Conservation (phyloP, 2,329 filamentous ascomycete species). For the Cordyceps cicadae region DNA sequence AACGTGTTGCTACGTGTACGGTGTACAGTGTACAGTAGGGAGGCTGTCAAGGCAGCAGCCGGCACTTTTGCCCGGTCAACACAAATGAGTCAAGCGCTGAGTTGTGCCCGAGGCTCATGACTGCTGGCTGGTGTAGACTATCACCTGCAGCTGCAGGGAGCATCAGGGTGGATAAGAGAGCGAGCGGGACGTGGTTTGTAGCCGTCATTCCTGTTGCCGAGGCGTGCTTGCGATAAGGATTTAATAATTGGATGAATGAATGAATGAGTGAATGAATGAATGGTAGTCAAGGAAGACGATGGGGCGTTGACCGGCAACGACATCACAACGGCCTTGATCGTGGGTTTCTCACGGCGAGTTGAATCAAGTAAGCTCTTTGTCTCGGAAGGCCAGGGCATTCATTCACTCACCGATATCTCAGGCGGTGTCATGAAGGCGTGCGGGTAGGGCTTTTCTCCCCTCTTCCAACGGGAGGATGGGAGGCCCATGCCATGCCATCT, state of each 20-base stretch:
- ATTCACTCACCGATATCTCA: background rate
- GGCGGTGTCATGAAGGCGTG: background rate
- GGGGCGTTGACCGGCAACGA: background rate
- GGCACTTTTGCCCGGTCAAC: background rate
- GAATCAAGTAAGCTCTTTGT: background rate
- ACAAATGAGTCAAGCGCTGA: background rate
- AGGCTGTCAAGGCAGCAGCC: background rate
- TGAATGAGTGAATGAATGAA: no score
- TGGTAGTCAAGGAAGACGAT: background rate
- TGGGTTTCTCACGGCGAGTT: background rate
- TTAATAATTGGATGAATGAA: no score
- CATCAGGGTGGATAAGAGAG: slow-evolving; percentile 1
- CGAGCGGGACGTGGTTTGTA: slow-evolving; percentile 1
- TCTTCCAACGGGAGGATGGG: background rate
- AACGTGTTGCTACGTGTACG: background rate
- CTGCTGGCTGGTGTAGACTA: background rate
- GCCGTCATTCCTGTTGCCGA: background rate
- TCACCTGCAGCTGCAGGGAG: background rate
- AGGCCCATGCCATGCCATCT: background rate
- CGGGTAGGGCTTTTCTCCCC: background rate
- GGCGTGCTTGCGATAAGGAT: background rate
- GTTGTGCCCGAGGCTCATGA: background rate
- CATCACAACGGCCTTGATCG: background rate
- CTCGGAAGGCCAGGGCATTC: background rate
- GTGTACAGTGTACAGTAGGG: no score